Evolutionary conservation across 768 basidiomycete species (phyloP), one percentile per base, ranked within the genome.

Genomic region (Suillus subalutaceus): DNA sequence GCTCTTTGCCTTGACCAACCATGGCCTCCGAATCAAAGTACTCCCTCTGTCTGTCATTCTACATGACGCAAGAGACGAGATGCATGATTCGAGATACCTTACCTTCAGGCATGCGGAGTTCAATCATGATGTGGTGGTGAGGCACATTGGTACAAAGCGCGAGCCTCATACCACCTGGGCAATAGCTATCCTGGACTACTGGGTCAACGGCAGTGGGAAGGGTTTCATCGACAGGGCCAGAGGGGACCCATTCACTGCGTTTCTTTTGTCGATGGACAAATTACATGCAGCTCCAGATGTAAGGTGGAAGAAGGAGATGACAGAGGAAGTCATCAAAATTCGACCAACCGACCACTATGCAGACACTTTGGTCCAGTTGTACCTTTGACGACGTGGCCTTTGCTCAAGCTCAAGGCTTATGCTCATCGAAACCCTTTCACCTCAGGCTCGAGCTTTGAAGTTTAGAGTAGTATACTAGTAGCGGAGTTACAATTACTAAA

Each of bases 1-100:
- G 38, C 50, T 67, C 37, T 67, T 67, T 43, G 46, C 57, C 10
- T 48, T 67, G 57, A 67, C 66, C 12, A 67, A 67, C 48, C 66
- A 67, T 40, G 66, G 66, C 58, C 64, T 67, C 5, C 57, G 46
- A 30, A 65, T 67, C 56, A 67, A 60, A 30, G 26, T 67, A 20
- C 35, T 41, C 43, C 26, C 7, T n/a, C 37, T 64, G 44, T 23
- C 35, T 5, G 57, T 67, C 30, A 57, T 23, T 40, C 16, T 58
- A 23, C 48, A 4, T 0, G 13, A 44, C 41, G 15, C 37, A 30
- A 35, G 15, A n/a, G 46, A 40, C 20, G 38, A 48, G 13, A n/a
- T 26, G 30, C 26, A 30, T 16, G 7, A 60, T 12, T 60, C 59
- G 26, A 60, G 59, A 43, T 60, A 18, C 30, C 59, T 60, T 43